A percentile compares a stretch with the other conserved stretches of the same genome.
These are phyloP conservation scores for Bassia scoparia DNA, from an alignment of 148 eudicot genomes.

Conservation along the genomic window DNA sequence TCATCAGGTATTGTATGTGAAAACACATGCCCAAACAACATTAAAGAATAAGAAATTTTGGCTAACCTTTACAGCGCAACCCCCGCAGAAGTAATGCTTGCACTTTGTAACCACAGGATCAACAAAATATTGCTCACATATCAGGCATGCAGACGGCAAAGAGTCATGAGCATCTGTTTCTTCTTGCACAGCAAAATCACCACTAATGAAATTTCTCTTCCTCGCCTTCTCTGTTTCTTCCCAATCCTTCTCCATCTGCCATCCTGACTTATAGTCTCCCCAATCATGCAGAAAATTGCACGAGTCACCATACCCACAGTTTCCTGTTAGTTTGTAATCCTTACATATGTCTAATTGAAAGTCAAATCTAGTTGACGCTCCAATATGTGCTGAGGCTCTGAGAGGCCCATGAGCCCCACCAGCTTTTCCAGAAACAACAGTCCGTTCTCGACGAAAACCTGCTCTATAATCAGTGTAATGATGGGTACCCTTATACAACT, in stretches of 20 bases:
- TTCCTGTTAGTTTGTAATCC: constrained; percentile 91
- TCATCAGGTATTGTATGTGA: neutral
- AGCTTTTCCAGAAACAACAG: constrained; percentile 81
- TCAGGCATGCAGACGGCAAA: constrained; percentile 81
- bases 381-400: constrained; percentile 91
- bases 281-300: constrained; percentile 98
- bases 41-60: constrained; percentile 5
- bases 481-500: constrained; percentile 70
- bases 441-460: constrained; percentile 89
- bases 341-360: constrained; percentile 95
- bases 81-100: constrained; percentile 91
- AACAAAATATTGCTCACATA: constrained; percentile 75
- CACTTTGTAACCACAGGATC: constrained; percentile 90
- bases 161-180: constrained; percentile 68
- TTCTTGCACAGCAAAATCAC: constrained; percentile 28
- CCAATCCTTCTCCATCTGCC: constrained; percentile 95
- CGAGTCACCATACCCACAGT: constrained; percentile 98
- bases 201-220: constrained; percentile 57
- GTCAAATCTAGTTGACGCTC: constrained; percentile 89
- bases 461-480: constrained; percentile 90
- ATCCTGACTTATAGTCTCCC: constrained; percentile 93
- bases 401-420: constrained; percentile 95
- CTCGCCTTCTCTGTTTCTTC: constrained; percentile 79
- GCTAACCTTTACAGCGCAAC: constrained; percentile 77
- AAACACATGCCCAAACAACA: neutral